Conservation (phyloP, 306 rosid genomes). For the Comarum palustre region DNA sequence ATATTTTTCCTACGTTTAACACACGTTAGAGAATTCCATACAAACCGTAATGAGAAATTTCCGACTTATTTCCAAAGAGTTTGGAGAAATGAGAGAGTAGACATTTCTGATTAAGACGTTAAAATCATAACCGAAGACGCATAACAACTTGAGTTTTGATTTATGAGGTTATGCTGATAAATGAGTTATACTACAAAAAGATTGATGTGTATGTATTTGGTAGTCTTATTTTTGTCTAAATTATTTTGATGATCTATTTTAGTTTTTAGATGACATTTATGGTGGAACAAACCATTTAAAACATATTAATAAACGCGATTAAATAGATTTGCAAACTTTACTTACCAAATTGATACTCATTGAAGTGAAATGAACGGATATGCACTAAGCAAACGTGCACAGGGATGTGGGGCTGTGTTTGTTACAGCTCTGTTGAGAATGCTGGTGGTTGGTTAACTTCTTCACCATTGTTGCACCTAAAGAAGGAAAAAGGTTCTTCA, state of each 20-base stretch:
- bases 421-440: conserved; percentile 28
- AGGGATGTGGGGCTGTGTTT: conserved; percentile 47
- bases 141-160: too few species aligned
- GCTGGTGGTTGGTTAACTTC: conserved; percentile 1
- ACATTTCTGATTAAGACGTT: neutral
- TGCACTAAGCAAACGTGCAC: conserved; percentile 35
- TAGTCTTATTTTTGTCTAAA: too few species aligned
- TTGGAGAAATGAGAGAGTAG: neutral
- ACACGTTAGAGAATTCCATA: too few species aligned
- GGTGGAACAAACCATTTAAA: neutral
- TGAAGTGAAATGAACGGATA: conserved; percentile 36
- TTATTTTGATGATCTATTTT: too few species aligned
- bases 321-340: neutral
- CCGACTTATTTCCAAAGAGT: neutral
- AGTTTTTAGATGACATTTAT: neutral
- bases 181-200: too few species aligned
- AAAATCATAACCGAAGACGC: too few species aligned
- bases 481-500: neutral
- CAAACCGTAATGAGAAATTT: neutral
- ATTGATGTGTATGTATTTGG: too few species aligned
- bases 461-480: neutral
- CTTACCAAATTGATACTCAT: neutral
- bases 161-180: too few species aligned
- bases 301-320: neutral
- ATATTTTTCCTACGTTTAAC: too few species aligned